phyloP scores from a whole-genome alignment of 2,329 filamentous ascomycete genomes.

The Cordyceps cicadae region DNA sequence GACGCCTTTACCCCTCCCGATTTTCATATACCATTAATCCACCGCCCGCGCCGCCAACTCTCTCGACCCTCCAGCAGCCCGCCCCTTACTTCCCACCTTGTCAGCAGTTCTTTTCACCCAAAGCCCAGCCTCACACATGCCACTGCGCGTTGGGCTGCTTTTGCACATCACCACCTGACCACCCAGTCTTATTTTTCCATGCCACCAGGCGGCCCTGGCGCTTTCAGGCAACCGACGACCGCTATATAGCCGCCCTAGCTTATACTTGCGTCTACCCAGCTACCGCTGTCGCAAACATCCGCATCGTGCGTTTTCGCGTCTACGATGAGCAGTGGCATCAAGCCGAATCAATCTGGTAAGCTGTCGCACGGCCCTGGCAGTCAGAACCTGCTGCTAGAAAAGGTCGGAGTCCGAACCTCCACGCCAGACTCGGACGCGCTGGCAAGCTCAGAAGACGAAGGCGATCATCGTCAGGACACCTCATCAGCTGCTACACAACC shows the following conservation, averaged over 20 bases:
- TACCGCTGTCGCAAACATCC: constrained; percentile 38
- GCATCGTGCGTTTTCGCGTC: constrained; percentile 10
- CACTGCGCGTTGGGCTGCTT: neutral
- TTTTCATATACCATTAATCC: neutral
- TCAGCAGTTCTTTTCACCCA: neutral
- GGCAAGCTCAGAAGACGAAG: constrained; percentile 90
- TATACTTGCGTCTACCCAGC: constrained; percentile 10
- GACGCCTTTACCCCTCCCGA: constrained; percentile 3
- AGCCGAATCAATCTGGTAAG: constrained; percentile 43
- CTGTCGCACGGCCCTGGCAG: constrained; percentile 43
- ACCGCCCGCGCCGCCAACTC: neutral
- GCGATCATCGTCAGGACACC: constrained; percentile 54
- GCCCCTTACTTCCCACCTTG: neutral
- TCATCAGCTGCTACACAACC: constrained; percentile 40
- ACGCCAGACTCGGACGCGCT: constrained; percentile 92
- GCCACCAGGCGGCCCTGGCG: constrained; percentile 4
- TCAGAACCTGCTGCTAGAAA: constrained; percentile 63
- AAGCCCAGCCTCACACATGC: neutral
- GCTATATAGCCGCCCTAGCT: neutral
- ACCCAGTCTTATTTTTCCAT: neutral
- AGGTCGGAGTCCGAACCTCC: constrained; percentile 68
- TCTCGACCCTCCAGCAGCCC: neutral
- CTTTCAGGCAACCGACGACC: constrained; percentile 10
- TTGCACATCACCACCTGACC: neutral
- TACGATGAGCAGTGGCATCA: constrained; percentile 46